A percentile compares a stretch with the other conserved stretches of the same genome.
Conservation (phyloP, 306 rosid species). For the Ormosia semicastrata region DNA sequence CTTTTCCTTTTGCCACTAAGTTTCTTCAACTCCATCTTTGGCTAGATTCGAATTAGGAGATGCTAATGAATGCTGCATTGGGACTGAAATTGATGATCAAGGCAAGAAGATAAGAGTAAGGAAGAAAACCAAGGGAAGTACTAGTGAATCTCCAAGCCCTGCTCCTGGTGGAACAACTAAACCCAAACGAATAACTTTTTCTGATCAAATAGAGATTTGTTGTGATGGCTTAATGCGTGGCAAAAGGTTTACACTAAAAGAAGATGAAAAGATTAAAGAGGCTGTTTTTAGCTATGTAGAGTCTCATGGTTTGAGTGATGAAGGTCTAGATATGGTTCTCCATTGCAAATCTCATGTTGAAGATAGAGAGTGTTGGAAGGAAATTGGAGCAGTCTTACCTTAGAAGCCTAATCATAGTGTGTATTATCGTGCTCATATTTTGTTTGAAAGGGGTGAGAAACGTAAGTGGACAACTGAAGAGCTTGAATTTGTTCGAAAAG, state of each 20-base stretch:
- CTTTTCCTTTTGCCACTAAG: neutral
- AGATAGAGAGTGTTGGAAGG: constrained; percentile 66
- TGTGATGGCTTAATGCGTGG: too few species aligned
- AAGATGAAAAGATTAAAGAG: constrained; percentile 21
- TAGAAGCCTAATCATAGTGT: constrained; percentile 38
- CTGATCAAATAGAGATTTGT: too few species aligned
- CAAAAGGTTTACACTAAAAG: too few species aligned
- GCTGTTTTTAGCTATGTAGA: constrained; percentile 55
- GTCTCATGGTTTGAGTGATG: constrained; percentile 54
- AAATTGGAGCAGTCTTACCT: constrained; percentile 53
- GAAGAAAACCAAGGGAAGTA: neutral
- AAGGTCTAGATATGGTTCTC: constrained; percentile 63
- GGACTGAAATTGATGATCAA: neutral
- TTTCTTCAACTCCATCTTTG: neutral
- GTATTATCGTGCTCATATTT: constrained; percentile 56
- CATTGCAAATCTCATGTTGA: constrained; percentile 16
- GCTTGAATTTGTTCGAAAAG: constrained; percentile 36
- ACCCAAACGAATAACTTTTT: too few species aligned
- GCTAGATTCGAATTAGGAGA: neutral
- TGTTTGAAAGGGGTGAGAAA: constrained; percentile 51
- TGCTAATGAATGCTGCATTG: neutral
- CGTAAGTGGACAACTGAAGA: constrained; percentile 66
- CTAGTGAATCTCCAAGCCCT: neutral
- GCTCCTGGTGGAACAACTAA: too few species aligned
- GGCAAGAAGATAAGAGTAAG: neutral